Evolutionary conservation across 257 asterid genomes (phyloP), one percentile per base, ranked within the genome.

Genomic region (Petunia axillaris): DNA sequence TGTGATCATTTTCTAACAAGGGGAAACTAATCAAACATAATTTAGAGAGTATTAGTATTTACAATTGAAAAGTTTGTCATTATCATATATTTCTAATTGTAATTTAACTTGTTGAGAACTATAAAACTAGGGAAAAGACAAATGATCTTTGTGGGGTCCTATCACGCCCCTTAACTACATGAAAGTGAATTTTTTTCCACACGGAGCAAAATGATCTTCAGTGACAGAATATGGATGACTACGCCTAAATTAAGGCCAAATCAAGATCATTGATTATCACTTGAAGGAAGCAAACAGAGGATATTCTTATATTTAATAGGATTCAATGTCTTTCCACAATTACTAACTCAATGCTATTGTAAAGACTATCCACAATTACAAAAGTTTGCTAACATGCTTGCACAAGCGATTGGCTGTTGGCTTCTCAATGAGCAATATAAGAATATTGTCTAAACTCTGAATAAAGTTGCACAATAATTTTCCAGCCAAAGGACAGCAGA

Each of bases 401-500:
- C 48, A 64, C 71, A 41, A 11, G 71, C 48, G n/a, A 38, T 38
- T 63, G 36, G 67, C n/a, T 40, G 14, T 66, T 66, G 2, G 53
- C 37, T 40, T 68, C 76, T 68, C 38, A 46, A 68, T 43, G 57
- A 43, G 76, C 76, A 25, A 25, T 25, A 68, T n/a, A 68, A 43
- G 40, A 8, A 68, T 16, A 39, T 68, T n/a, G 57, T 68, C 70
- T 73, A 76, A 40, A 57, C 64, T 54, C n/a, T 40, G 50, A 25
- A 57, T 43, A 86, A 59, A 81, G 84, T 80, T 78, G 83, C 79
- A 70, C 94, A 92, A 79, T 90, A 91, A 64, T 75, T 82, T 84
- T 87, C 73, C 84, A 95, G 88, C 99, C 99, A 95, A 40, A 77
- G 83, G 46, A 88, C 87, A 83, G 97, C 96, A 57, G 99, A 92